phyloP scores from a whole-genome alignment of 169 alveolate species.

The Neospora caninum region DNA sequence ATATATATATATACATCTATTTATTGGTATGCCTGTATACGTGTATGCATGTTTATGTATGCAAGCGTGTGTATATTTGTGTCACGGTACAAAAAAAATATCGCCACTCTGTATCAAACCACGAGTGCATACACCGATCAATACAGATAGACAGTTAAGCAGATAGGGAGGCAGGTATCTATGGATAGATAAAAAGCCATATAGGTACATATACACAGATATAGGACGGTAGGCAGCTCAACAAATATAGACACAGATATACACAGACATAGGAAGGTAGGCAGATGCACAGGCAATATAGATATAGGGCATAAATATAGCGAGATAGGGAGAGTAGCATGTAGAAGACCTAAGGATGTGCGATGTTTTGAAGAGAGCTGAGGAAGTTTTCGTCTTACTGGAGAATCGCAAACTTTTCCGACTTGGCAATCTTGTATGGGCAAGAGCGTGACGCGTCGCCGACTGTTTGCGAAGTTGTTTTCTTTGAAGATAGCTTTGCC shows the following conservation, averaged over 20 bases:
- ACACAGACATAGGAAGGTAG: not conserved
- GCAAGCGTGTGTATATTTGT: too few relatives aligned
- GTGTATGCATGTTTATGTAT: not conserved
- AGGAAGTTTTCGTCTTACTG: not conserved
- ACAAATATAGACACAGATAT: not conserved
- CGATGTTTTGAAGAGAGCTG: not conserved
- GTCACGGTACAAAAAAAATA: too few relatives aligned
- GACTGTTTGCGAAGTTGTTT: conserved; percentile 53
- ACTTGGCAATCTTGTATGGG: conserved; percentile 58
- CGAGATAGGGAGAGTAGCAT: too few relatives aligned
- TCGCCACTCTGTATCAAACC: too few relatives aligned
- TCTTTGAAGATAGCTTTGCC: conserved; percentile 56
- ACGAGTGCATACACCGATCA: too few relatives aligned
- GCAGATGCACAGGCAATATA: too few relatives aligned
- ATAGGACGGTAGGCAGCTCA: too few relatives aligned
- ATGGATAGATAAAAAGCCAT: too few relatives aligned
- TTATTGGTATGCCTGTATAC: not conserved
- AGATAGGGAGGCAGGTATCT: too few relatives aligned
- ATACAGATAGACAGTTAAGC: too few relatives aligned
- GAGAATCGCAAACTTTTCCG: conserved; percentile 50
- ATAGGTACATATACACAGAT: not conserved
- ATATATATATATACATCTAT: not conserved
- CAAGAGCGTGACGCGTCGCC: conserved; percentile 54
- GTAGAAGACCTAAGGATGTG: too few relatives aligned
- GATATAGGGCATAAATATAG: too few relatives aligned